Percentiles rank a stretch among this genome's conserved stretches.
These are phyloP conservation scores for Royoungia palumana DNA, from an alignment of 768 basidiomycete genomes.

Conservation along the genomic window DNA sequence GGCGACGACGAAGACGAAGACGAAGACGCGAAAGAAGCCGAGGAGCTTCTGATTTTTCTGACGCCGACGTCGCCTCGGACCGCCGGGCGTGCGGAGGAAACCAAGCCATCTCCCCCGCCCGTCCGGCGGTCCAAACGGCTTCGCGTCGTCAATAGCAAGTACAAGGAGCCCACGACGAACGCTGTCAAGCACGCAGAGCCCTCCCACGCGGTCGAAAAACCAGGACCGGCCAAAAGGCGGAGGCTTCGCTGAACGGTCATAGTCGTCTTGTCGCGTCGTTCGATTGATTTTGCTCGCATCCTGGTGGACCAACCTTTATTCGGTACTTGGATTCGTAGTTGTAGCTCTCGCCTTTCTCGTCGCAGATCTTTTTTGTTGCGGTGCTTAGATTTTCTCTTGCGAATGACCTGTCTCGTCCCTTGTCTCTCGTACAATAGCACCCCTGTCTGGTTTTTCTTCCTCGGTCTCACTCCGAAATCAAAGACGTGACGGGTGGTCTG, in stretches of 20 bases:
- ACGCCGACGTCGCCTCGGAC: no score
- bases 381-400: not conserved
- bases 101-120: not conserved
- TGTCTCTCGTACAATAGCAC: slow-evolving; percentile 1
- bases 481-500: no score
- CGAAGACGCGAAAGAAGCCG: no score
- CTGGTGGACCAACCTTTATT: not conserved
- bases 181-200: slow-evolving; percentile 1
- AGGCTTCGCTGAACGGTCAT: slow-evolving; percentile 3
- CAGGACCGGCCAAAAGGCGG: slow-evolving; percentile 12
- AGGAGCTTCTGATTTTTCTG: no score
- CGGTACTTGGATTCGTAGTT: not conserved
- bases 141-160: no score
- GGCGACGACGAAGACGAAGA: no score
- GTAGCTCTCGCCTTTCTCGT: not conserved
- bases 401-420: not conserved
- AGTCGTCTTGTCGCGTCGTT: no score
- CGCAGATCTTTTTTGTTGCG: not conserved
- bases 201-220: not conserved
- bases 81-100: no score
- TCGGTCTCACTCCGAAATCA: no score
- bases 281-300: no score
- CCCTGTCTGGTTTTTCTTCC: not conserved
- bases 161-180: not conserved
- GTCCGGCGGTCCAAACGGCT: not conserved